Conservation (phyloP, 257 asterid genomes). For the Prunella vulgaris region DNA sequence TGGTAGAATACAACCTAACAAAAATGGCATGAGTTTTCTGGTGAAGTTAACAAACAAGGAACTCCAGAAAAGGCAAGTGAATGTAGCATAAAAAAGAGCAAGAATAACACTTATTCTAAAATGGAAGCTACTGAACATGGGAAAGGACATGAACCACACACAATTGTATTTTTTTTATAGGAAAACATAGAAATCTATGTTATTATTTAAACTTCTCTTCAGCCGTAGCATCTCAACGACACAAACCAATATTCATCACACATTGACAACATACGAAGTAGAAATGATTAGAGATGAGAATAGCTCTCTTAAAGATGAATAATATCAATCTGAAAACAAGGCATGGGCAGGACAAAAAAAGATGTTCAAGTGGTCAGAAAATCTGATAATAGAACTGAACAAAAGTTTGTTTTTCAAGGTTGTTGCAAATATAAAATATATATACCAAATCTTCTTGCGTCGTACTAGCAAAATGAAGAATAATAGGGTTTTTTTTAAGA, state of each 20-base stretch:
- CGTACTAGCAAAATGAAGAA: not conserved
- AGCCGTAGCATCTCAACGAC: not conserved
- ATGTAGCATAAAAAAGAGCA: not conserved
- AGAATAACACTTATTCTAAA: not conserved
- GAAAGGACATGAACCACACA: not conserved
- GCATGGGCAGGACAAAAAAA: not conserved
- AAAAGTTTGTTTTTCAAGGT: not conserved
- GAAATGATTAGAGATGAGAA: too few species aligned
- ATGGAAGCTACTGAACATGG: not conserved
- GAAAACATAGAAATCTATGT: not conserved
- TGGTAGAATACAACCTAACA: constrained; percentile 12
- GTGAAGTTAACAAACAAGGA: not conserved
- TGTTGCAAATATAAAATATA: not conserved
- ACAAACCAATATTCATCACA: too few species aligned
- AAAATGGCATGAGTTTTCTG: not conserved
- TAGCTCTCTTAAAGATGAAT: too few species aligned
- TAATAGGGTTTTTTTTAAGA: not conserved
- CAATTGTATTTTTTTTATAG: not conserved
- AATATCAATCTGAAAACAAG: not conserved
- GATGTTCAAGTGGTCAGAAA: not conserved
- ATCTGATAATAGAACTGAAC: not conserved
- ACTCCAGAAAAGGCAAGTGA: not conserved
- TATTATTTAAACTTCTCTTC: not conserved
- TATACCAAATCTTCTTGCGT: not conserved
- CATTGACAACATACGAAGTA: too few species aligned